Conservation (phyloP, 2,329 filamentous ascomycete genomes). For the Colletotrichum liaoningense region DNA sequence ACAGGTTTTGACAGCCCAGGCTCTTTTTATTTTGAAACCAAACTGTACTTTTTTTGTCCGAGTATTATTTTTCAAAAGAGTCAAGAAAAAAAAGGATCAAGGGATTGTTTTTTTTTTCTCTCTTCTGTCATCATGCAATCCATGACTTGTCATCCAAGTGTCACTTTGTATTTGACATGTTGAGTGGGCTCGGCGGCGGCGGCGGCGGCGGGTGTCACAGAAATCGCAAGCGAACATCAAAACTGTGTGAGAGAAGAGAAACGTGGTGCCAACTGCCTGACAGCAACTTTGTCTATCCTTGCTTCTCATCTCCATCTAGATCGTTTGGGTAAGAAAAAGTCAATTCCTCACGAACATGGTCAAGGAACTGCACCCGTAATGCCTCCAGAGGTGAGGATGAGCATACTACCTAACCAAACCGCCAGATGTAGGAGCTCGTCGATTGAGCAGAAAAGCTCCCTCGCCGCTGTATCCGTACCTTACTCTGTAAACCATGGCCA, state of each 20-base stretch:
- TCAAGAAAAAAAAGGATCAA: too few species aligned
- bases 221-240: not conserved
- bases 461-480: not conserved
- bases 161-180: not conserved
- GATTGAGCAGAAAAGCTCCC: not conserved
- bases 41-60: slow-evolving; percentile 19
- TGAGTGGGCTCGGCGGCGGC: not conserved
- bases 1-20: not conserved
- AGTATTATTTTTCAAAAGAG: not conserved
- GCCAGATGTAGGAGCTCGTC: not conserved
- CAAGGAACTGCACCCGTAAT: not conserved
- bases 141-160: not conserved
- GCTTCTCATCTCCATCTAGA: not conserved
- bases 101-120: too few species aligned
- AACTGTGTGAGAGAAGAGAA: not conserved
- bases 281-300: not conserved
- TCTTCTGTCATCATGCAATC: not conserved
- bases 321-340: too few species aligned
- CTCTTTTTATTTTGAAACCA: slow-evolving; percentile 10
- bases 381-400: too few species aligned
- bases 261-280: not conserved
- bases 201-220: not conserved
- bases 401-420: too few species aligned
- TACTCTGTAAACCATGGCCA: not conserved
- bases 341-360: not conserved